phyloP scores from a whole-genome alignment of 2,329 filamentous ascomycete genomes.

The Lecanoromycetidae sp. region DNA sequence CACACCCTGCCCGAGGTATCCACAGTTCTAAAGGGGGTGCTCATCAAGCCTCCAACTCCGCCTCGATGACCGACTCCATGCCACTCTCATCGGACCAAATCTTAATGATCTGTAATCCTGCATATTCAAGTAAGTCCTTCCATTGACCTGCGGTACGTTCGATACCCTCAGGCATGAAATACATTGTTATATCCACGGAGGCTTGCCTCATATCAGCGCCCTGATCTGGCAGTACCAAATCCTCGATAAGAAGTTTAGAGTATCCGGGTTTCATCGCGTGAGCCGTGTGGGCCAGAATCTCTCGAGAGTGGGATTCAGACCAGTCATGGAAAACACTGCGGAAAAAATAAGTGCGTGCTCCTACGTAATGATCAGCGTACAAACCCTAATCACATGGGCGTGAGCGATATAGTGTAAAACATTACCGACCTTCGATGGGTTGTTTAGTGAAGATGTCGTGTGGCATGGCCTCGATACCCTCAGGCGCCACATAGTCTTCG shows the following conservation, averaged over 20 bases:
- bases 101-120: constrained; percentile 19
- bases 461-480: constrained; percentile 23
- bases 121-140: constrained; percentile 20
- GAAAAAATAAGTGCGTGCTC: constrained; percentile 30
- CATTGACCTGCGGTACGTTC: constrained; percentile 25
- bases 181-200: constrained; percentile 28
- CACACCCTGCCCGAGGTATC: no score
- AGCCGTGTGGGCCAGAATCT: constrained; percentile 24
- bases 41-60: no score
- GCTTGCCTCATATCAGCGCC: constrained; percentile 21
- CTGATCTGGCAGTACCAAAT: constrained; percentile 28
- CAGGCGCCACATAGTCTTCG: constrained; percentile 20
- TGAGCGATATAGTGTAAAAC: neutral
- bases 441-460: constrained; percentile 24
- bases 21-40: no score
- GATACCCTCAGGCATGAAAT: constrained; percentile 32
- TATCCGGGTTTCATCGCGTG: constrained; percentile 24
- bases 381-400: no score
- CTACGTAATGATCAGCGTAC: constrained; percentile 1
- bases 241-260: constrained; percentile 31
- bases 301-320: constrained; percentile 24
- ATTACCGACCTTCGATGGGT: constrained; percentile 20
- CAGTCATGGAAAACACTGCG: constrained; percentile 31
- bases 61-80: neutral
- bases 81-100: neutral